Conservation (phyloP, 2,329 filamentous ascomycete genomes). For the Alternaria burnsii region DNA sequence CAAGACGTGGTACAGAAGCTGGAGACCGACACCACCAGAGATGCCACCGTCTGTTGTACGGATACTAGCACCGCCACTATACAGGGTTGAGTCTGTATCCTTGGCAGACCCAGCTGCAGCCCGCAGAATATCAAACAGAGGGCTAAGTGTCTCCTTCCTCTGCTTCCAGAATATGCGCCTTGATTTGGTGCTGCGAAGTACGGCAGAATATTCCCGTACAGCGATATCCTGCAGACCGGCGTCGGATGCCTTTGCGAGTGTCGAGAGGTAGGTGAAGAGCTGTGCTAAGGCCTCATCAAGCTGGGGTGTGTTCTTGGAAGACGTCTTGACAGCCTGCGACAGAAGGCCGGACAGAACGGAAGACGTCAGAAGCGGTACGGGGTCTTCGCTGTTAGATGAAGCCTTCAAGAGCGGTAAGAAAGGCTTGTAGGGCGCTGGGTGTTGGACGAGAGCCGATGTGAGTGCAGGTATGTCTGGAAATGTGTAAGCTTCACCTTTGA, state of each 20-base stretch:
- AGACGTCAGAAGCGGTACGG: conserved; percentile 88
- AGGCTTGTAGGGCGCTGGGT: conserved; percentile 75
- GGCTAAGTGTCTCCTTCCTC: conserved; percentile 81
- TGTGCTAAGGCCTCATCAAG: conserved; percentile 80
- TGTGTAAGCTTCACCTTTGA: conserved; percentile 26
- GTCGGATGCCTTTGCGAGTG: conserved; percentile 83
- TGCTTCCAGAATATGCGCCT: conserved; percentile 91
- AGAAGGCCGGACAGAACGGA: conserved; percentile 85
- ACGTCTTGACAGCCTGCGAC: conserved; percentile 67
- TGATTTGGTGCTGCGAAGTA: conserved; percentile 78
- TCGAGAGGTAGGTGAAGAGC: conserved; percentile 85
- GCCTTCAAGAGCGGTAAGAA: conserved; percentile 86
- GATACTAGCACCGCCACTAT: conserved; percentile 63
- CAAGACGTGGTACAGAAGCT: conserved; percentile 92
- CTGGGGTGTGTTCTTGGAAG: conserved; percentile 66
- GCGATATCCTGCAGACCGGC: conserved; percentile 94
- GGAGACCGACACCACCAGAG: conserved; percentile 82
- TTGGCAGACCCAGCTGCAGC: conserved; percentile 77
- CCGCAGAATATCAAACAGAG: conserved; percentile 80
- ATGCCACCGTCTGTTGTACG: conserved; percentile 69
- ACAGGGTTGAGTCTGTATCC: conserved; percentile 69
- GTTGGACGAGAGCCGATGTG: conserved; percentile 76
- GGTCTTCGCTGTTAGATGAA: conserved; percentile 82
- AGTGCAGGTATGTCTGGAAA: conserved; percentile 78
- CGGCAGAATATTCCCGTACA: conserved; percentile 86